These are phyloP conservation scores for Xerocomellus intermedius DNA, from an alignment of 768 basidiomycete genomes.

Conservation along the genomic window DNA sequence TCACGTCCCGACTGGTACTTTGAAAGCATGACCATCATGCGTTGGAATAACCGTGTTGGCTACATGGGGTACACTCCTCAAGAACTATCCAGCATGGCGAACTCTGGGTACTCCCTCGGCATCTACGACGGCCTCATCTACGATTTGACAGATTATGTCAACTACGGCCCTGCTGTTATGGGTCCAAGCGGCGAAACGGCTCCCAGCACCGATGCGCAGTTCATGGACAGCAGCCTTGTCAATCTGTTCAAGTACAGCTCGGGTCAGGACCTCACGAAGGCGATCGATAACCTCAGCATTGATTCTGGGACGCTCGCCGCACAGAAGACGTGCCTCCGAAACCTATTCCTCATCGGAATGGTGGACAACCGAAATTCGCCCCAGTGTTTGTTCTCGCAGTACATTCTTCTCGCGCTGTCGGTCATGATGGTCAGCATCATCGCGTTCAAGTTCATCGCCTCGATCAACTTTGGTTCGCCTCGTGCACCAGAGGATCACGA, in stretches of 20 bases:
- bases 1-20: conserved; percentile 98
- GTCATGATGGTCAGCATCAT: conserved; percentile 93
- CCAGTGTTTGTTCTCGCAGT: conserved; percentile 88
- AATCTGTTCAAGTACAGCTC: conserved; percentile 73
- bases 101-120: conserved; percentile 61
- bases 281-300: conserved; percentile 60
- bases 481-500: conserved; percentile 93
- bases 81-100: conserved; percentile 71
- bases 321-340: conserved; percentile 88
- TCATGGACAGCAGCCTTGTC: conserved; percentile 71
- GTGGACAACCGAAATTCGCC: conserved; percentile 90
- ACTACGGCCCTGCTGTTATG: conserved; percentile 56
- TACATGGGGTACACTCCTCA: conserved; percentile 83
- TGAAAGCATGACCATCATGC: conserved; percentile 90
- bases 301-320: conserved; percentile 57
- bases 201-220: conserved; percentile 46
- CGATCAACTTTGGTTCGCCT: conserved; percentile 75
- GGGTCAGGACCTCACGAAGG: conserved; percentile 81
- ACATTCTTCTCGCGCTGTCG: conserved; percentile 87
- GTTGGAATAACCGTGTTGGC: conserved; percentile 84
- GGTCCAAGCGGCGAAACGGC: conserved; percentile 50
- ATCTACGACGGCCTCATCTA: conserved; percentile 87
- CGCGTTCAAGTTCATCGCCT: conserved; percentile 94
- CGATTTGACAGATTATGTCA: conserved; percentile 81
- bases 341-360: conserved; percentile 88